Conservation (phyloP, 768 basidiomycete genomes). For the Cyclocybe aegerita region DNA sequence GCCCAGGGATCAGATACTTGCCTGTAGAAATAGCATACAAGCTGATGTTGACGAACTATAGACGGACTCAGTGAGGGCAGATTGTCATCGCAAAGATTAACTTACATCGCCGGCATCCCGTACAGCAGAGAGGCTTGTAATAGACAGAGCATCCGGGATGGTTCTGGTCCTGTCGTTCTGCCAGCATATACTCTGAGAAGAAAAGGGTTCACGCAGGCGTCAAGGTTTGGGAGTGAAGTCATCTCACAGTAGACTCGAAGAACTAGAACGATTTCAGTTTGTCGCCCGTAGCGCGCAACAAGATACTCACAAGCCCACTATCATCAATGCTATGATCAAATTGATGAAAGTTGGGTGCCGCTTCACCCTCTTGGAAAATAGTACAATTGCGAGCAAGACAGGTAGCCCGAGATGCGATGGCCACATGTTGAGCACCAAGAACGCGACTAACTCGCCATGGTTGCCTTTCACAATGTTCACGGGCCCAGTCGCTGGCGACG, state of each 20-base stretch:
- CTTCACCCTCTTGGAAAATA: slow-evolving; percentile 39
- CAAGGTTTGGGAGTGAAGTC: background rate
- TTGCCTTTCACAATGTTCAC: slow-evolving; percentile 43
- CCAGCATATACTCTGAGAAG: slow-evolving; percentile 39
- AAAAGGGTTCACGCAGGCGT: background rate
- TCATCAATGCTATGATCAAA: slow-evolving; percentile 42
- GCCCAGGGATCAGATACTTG: slow-evolving; percentile 9
- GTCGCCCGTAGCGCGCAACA: background rate
- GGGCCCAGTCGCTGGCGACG: slow-evolving; percentile 7
- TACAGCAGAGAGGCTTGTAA: slow-evolving; percentile 48
- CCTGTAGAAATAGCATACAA: slow-evolving; percentile 44
- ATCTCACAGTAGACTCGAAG: slow-evolving; percentile 38
- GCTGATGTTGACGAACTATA: slow-evolving; percentile 40
- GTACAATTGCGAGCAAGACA: slow-evolving; percentile 36
- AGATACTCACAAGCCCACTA: slow-evolving; percentile 41
- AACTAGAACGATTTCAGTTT: slow-evolving; percentile 20
- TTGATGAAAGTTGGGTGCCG: slow-evolving; percentile 49
- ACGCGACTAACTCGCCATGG: slow-evolving; percentile 36
- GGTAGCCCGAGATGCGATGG: slow-evolving; percentile 51
- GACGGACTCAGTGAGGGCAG: background rate
- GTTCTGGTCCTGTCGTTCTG: slow-evolving; percentile 43
- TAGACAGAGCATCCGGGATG: slow-evolving; percentile 40
- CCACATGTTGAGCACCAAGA: slow-evolving; percentile 48
- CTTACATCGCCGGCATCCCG: slow-evolving; percentile 47
- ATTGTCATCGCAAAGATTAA: background rate